Evolutionary conservation across 2,329 filamentous ascomycete species (phyloP).

Genomic region (Thelonectria rubi): DNA sequence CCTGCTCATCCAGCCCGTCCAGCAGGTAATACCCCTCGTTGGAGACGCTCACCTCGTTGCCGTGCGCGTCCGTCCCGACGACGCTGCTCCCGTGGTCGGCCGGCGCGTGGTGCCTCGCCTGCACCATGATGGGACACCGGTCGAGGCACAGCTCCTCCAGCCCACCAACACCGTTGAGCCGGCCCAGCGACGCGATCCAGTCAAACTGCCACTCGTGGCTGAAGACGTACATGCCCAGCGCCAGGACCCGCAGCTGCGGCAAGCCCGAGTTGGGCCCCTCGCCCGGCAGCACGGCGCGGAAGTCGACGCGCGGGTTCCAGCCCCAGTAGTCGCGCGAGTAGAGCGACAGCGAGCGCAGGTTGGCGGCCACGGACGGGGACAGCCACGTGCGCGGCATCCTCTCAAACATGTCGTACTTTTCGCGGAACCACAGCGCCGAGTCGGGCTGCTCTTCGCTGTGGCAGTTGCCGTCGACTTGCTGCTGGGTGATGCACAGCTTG

Average conservation of each 20-base stretch:
- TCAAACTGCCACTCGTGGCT: conserved; percentile 55
- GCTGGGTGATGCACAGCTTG: conserved; percentile 12
- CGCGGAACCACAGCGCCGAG: conserved; percentile 5
- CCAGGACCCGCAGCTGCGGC: conserved; percentile 49
- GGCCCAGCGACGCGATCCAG: conserved; percentile 53
- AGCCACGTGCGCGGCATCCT: conserved; percentile 38
- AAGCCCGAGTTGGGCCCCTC: conserved; percentile 30
- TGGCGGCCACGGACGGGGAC: conserved; percentile 30
- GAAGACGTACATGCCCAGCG: conserved; percentile 53
- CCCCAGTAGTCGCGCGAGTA: conserved; percentile 50
- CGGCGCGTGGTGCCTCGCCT: conserved; percentile 18
- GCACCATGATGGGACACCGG: conserved; percentile 48
- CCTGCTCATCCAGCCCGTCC: conserved; percentile 6
- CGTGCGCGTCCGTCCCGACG: conserved; percentile 1
- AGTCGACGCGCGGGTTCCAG: conserved; percentile 50
- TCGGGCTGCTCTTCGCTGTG: neutral
- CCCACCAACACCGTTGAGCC: conserved; percentile 39
- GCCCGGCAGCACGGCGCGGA: conserved; percentile 39
- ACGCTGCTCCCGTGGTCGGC: neutral
- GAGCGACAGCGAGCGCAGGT: conserved; percentile 50
- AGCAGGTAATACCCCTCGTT: conserved; percentile 18
- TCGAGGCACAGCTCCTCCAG: conserved; percentile 54
- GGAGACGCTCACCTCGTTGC: conserved; percentile 4
- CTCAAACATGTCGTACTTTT: conserved; percentile 37
- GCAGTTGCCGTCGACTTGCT: conserved; percentile 6